These are phyloP conservation scores for Exophiala calicioides DNA, from an alignment of 2,329 filamentous ascomycete genomes.

Conservation along the genomic window DNA sequence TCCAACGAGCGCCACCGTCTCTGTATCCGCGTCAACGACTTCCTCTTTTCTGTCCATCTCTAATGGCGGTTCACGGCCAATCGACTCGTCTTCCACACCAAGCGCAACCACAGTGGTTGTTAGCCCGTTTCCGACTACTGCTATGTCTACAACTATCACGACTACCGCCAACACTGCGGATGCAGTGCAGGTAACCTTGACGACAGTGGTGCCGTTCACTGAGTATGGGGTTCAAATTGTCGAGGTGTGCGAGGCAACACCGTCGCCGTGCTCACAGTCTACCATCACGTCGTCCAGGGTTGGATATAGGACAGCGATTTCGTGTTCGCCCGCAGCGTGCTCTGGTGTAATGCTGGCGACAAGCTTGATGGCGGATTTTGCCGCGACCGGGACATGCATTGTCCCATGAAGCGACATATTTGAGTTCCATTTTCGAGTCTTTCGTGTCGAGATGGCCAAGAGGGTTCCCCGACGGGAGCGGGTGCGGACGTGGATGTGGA, in stretches of 20 bases:
- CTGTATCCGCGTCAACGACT: slow-evolving; percentile 3
- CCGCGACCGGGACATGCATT: slow-evolving; percentile 15
- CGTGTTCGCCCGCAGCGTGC: slow-evolving; percentile 23
- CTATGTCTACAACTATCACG: slow-evolving; percentile 8
- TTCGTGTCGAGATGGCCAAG: too few species aligned
- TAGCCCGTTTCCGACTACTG: background rate
- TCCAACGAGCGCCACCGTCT: slow-evolving; percentile 1
- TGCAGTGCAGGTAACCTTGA: slow-evolving; percentile 18
- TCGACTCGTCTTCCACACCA: slow-evolving; percentile 6
- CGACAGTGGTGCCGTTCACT: slow-evolving; percentile 18
- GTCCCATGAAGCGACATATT: slow-evolving; percentile 1
- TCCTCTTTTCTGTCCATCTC: slow-evolving; percentile 1
- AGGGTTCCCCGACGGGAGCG: too few species aligned
- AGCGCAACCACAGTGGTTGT: background rate
- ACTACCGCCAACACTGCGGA: slow-evolving; percentile 13
- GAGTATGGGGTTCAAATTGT: slow-evolving; percentile 20
- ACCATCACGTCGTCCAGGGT: slow-evolving; percentile 13
- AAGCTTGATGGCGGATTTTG: slow-evolving; percentile 14
- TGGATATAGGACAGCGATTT: slow-evolving; percentile 20
- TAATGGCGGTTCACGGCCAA: slow-evolving; percentile 10
- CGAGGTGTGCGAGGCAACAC: slow-evolving; percentile 20
- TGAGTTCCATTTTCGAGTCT: too few species aligned
- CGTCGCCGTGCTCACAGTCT: slow-evolving; percentile 17
- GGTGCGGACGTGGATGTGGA: too few species aligned
- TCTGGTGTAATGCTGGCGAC: slow-evolving; percentile 17